Evolutionary conservation across 2,329 filamentous ascomycete species (phyloP), one percentile per base, ranked within the genome.

Genomic region (Venturia asperata): DNA sequence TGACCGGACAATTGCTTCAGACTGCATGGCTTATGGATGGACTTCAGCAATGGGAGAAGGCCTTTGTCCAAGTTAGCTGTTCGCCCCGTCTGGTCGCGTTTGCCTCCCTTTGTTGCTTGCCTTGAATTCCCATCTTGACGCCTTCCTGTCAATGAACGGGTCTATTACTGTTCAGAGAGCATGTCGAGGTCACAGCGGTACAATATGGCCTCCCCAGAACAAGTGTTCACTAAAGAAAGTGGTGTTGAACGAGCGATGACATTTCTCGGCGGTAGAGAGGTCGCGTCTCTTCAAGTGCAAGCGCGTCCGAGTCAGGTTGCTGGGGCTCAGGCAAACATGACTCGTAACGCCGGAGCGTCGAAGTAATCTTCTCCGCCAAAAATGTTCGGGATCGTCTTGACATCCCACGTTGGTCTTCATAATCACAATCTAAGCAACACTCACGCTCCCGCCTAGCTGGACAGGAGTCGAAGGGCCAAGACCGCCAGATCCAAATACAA

Each of bases 41-140:
- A 97, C 78, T 97, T 97, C 67, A 99, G 86, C 67, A 97, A 82
- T 45, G 91, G 91, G 42, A 97, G 83, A 64, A 99, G 85, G 56
- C 94, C 93, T 92, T 67, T n/a, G 7, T 9, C 19, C 27, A 7
- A 37, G 52, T 58, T 19, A 58, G 30, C 24, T 27, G 15, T 13
- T 37, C 66, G 75, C 65, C 75, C 71, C 63, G 62, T 64, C 56
- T 65, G 41, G 62, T 45, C 56, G 45, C 63, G 64, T 30, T 75
- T 58, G 76, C 69, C 56, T 27, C 43, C 66, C 39, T 41, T 1
- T 64, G 30, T 64, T 68, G 66, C 71, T 17, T 64, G 76, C 76
- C 76, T 45, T 74, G 74, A 66, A 77, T 77, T 66, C 76, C 76
- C 76, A 77, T 77, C 37, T 68, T 73, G 69, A 45, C 67, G 64